phyloP scores from a whole-genome alignment of 192 early-diverging fungal genomes.

The Gonapodya sp. region DNA sequence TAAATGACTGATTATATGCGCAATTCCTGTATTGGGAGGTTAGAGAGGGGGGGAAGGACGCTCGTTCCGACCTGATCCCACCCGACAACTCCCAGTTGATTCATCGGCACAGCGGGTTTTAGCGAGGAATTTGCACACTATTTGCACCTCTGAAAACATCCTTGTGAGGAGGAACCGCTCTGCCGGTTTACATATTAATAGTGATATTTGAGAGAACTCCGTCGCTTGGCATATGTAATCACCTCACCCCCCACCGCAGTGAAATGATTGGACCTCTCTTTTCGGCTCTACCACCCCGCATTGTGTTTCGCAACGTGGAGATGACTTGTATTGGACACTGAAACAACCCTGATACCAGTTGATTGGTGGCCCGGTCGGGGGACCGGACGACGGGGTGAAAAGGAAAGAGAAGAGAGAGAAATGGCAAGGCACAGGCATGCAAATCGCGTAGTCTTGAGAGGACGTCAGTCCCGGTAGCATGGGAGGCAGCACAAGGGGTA shows the following conservation, averaged over 20 bases:
- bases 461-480: not conserved
- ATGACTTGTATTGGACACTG: not conserved
- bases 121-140: no score
- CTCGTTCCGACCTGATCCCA: no score
- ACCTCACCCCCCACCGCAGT: slow-evolving; percentile 1
- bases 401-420: not conserved
- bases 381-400: not conserved
- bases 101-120: no score
- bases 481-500: slow-evolving; percentile 1
- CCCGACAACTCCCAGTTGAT: no score
- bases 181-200: no score
- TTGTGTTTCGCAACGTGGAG: not conserved
- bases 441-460: slow-evolving; percentile 4
- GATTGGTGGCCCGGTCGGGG: not conserved
- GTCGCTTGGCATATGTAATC: not conserved
- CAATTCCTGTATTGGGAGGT: no score
- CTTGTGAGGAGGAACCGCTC: no score
- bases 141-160: no score
- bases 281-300: not conserved
- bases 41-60: no score
- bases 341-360: not conserved
- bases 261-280: not conserved
- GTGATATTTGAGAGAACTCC: not conserved
- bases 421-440: not conserved
- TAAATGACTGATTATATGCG: no score